phyloP scores from a whole-genome alignment of 2,329 filamentous ascomycete species.

The Trichoderma cornu-damae region DNA sequence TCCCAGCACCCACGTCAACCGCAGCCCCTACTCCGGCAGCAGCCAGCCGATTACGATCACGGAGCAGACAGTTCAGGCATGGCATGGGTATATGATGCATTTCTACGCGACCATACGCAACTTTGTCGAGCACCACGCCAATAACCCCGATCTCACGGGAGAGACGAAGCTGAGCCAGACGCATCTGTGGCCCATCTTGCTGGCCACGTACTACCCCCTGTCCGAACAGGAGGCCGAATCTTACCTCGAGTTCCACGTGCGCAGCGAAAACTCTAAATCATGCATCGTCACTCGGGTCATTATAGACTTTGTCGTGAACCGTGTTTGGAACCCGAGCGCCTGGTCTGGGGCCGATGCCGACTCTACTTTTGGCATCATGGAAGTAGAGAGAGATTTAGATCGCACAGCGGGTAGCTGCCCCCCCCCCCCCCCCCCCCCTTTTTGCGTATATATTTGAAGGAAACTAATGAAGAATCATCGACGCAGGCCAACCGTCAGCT shows the following conservation, averaged over 20 bases:
- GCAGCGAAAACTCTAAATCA: slow-evolving; percentile 37
- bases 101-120: slow-evolving; percentile 34
- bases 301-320: slow-evolving; percentile 40
- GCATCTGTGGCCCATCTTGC: slow-evolving; percentile 35
- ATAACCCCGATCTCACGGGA: slow-evolving; percentile 29
- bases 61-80: slow-evolving; percentile 31
- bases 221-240: slow-evolving; percentile 36
- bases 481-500: slow-evolving; percentile 33
- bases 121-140: slow-evolving; percentile 35
- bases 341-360: slow-evolving; percentile 37
- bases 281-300: slow-evolving; percentile 41
- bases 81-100: slow-evolving; percentile 36
- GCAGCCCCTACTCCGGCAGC: slow-evolving; percentile 20
- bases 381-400: slow-evolving; percentile 36
- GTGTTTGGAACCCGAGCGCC: slow-evolving; percentile 37
- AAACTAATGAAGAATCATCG: not conserved
- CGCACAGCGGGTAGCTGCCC: slow-evolving; percentile 31
- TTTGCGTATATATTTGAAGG: not conserved
- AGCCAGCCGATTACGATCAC: slow-evolving; percentile 35
- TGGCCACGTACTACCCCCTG: slow-evolving; percentile 37
- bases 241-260: slow-evolving; percentile 39
- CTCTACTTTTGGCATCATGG: slow-evolving; percentile 32
- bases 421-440: not conserved
- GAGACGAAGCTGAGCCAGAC: slow-evolving; percentile 28
- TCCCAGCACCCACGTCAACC: slow-evolving; percentile 20